These are phyloP conservation scores for Penicillium lagena DNA, from an alignment of 495 filamentous ascomycete species.

Conservation along the genomic window DNA sequence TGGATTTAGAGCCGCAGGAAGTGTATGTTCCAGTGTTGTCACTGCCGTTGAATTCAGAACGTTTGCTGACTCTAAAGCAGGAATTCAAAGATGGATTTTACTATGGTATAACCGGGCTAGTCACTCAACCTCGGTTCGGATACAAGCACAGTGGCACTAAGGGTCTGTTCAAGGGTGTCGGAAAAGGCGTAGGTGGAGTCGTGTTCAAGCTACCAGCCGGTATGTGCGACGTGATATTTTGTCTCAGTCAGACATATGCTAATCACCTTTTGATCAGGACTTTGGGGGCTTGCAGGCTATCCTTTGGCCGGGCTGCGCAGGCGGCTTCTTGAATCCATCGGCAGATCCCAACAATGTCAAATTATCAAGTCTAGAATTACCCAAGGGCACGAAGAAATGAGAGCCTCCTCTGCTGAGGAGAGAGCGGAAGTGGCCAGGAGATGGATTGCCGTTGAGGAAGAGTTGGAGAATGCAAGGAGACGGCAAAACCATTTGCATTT, in stretches of 20 bases:
- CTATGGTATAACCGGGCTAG: conserved; percentile 66
- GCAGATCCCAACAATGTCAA: conserved; percentile 8
- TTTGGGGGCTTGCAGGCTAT: conserved; percentile 66
- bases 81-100: conserved; percentile 63
- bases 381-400: conserved; percentile 22
- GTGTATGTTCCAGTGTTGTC: conserved; percentile 32
- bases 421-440: conserved; percentile 11
- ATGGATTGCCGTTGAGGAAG: conserved; percentile 13
- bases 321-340: conserved; percentile 51
- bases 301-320: conserved; percentile 68
- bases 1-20: conserved; percentile 57
- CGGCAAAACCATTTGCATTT: not conserved
- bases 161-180: conserved; percentile 68
- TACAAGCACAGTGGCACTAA: conserved; percentile 60
- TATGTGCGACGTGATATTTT: conserved; percentile 19
- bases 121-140: conserved; percentile 65
- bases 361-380: conserved; percentile 16
- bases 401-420: conserved; percentile 7
- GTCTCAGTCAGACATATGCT: too few relatives aligned
- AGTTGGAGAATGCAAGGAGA: not conserved
- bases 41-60: conserved; percentile 53
- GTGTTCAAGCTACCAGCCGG: conserved; percentile 67
- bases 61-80: conserved; percentile 45
- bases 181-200: conserved; percentile 68
- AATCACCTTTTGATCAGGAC: conserved; percentile 20